A percentile compares a stretch with the other conserved stretches of the same genome.
Conservation (phyloP, 805 yeast genomes). For the Spathaspora boniae region DNA sequence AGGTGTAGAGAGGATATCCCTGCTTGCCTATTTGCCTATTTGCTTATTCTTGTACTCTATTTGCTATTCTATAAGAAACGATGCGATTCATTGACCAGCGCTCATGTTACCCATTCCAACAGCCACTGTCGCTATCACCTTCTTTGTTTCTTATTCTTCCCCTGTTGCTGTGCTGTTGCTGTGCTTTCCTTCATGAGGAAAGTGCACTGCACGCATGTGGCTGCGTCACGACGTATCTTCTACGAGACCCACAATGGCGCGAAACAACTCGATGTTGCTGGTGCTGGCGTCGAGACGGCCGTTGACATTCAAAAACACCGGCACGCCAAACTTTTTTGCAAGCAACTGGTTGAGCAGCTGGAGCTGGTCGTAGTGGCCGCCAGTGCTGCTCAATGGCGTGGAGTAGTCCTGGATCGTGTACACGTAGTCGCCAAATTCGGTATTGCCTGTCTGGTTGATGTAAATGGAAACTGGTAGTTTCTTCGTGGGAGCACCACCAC, state of each 20-base stretch:
- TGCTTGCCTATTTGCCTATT: not conserved
- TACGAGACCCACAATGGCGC: slow-evolving; percentile 3
- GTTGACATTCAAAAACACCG: slow-evolving; percentile 28
- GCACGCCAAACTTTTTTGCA: slow-evolving; percentile 20
- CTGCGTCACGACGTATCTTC: no score
- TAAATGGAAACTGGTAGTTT: slow-evolving; percentile 28
- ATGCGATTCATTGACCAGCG: not conserved
- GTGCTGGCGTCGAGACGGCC: slow-evolving; percentile 1
- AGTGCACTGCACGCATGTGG: no score
- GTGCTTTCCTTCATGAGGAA: no score
- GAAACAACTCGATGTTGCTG: slow-evolving; percentile 8
- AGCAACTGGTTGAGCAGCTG: slow-evolving; percentile 21
- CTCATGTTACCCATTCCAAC: not conserved
- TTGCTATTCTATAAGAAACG: not conserved
- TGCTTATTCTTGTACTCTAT: not conserved
- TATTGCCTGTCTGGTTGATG: slow-evolving; percentile 21
- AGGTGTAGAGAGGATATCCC: slow-evolving; percentile 13
- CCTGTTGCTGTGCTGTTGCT: not conserved
- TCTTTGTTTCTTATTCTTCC: not conserved
- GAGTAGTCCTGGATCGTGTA: slow-evolving; percentile 26
- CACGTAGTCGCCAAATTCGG: slow-evolving; percentile 24
- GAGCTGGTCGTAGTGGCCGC: slow-evolving; percentile 12
- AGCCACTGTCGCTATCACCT: no score
- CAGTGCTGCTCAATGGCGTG: slow-evolving; percentile 15
- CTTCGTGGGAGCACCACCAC: slow-evolving; percentile 6